These are phyloP conservation scores for Marchantia polymorpha DNA, from an alignment of 225 moss, liverwort and hornwort genomes.

Conservation along the genomic window DNA sequence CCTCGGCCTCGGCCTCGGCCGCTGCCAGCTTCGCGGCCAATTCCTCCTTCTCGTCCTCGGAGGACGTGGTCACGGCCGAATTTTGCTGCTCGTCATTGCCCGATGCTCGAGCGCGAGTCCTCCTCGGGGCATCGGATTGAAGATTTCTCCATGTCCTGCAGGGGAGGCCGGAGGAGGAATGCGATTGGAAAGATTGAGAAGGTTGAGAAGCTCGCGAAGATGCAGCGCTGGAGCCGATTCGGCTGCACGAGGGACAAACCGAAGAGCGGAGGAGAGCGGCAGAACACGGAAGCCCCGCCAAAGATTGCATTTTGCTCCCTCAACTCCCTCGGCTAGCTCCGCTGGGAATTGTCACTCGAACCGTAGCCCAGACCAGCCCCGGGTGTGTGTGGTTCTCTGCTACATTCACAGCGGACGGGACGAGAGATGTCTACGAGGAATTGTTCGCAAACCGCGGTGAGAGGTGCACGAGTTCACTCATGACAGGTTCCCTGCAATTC, in stretches of 20 bases:
- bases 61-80: not conserved
- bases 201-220: not conserved
- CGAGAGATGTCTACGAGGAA: not conserved
- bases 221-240: not conserved
- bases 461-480: not conserved
- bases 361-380: not conserved
- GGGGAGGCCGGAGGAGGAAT: not conserved
- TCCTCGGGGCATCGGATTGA: not conserved
- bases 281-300: not conserved
- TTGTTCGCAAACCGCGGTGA: not conserved
- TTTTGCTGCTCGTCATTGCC: conserved; percentile 11
- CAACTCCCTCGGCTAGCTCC: not conserved
- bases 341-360: not conserved
- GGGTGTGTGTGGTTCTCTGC: not conserved
- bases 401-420: not conserved
- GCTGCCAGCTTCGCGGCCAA: conserved; percentile 75
- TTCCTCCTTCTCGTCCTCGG: conserved; percentile 13
- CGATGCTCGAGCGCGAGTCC: not conserved
- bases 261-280: not conserved
- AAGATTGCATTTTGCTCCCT: not conserved
- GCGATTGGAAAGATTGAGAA: no score
- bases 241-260: not conserved
- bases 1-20: conserved; percentile 97
- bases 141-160: not conserved
- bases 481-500: no score